Percentiles rank a stretch among this genome's conserved stretches.
These are phyloP conservation scores for Coemansia sp. DNA, from an alignment of 192 early-diverging fungal species.

Conservation along the genomic window DNA sequence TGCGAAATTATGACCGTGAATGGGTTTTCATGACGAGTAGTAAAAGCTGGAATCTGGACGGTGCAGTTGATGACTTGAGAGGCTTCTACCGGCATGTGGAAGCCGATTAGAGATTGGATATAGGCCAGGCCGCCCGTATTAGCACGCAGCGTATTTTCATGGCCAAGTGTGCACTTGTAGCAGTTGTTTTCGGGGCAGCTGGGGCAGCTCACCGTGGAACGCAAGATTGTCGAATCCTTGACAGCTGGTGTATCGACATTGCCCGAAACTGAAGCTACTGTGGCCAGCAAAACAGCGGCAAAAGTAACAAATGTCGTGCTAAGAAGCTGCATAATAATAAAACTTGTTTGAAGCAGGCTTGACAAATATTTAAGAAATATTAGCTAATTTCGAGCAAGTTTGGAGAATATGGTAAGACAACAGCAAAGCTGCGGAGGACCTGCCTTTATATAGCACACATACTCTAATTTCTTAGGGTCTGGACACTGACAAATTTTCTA, in stretches of 20 bases:
- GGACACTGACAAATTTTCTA: neutral
- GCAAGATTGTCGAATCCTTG: conserved; percentile 53
- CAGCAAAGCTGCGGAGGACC: neutral
- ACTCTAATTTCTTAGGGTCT: neutral
- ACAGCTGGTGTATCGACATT: conserved; percentile 19
- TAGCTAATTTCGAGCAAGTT: neutral
- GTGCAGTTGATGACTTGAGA: conserved; percentile 28
- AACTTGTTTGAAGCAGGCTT: neutral
- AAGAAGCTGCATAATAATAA: neutral
- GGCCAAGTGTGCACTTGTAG: conserved; percentile 49
- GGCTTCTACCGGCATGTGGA: conserved; percentile 26
- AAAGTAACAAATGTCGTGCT: neutral
- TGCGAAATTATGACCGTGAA: conserved; percentile 18
- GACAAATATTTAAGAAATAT: neutral
- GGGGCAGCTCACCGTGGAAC: conserved; percentile 45
- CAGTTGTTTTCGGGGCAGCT: conserved; percentile 49
- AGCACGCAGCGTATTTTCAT: conserved; percentile 25
- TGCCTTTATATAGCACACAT: neutral
- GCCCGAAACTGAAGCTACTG: neutral
- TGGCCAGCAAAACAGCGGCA: conserved; percentile 4
- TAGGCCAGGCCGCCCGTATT: conserved; percentile 40
- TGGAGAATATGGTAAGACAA: neutral
- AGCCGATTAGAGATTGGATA: conserved; percentile 35
- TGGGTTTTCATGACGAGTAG: conserved; percentile 14
- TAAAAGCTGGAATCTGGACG: conserved; percentile 45